phyloP scores from a whole-genome alignment of 495 filamentous ascomycete genomes.

The Aspergillus heteromorphus region DNA sequence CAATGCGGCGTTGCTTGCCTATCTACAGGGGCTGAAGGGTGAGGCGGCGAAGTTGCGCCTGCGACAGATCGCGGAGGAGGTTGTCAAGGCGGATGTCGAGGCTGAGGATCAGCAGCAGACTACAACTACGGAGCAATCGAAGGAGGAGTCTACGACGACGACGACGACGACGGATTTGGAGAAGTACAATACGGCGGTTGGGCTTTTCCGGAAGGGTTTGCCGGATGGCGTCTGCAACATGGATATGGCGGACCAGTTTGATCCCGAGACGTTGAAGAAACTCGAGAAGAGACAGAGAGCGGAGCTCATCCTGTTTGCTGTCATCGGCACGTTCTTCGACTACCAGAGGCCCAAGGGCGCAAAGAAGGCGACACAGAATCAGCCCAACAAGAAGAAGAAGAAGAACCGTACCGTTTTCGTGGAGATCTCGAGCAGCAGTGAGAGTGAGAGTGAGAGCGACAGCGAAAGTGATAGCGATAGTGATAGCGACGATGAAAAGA shows the following conservation, averaged over 20 bases:
- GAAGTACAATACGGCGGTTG: conserved; percentile 53
- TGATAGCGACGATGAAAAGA: conserved; percentile 12
- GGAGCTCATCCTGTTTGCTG: conserved; percentile 41
- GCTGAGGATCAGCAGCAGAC: conserved; percentile 22
- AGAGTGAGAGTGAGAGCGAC: conserved; percentile 30
- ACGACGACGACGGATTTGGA: conserved; percentile 8
- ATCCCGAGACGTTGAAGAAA: conserved; percentile 34
- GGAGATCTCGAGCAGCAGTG: conserved; percentile 45
- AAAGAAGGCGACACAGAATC: conserved; percentile 20
- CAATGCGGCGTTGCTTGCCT: conserved; percentile 58
- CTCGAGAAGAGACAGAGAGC: conserved; percentile 41
- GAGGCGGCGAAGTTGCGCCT: conserved; percentile 54
- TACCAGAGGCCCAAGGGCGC: conserved; percentile 24
- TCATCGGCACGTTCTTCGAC: conserved; percentile 31
- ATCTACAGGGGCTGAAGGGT: conserved; percentile 68
- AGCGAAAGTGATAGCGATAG: conserved; percentile 27
- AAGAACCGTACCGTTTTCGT: conserved; percentile 47
- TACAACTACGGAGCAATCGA: conserved; percentile 43
- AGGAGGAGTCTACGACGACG: conserved; percentile 3
- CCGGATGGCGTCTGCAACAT: conserved; percentile 29
- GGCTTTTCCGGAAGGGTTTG: conserved; percentile 32
- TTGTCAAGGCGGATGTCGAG: conserved; percentile 42
- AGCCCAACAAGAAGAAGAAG: conserved; percentile 49
- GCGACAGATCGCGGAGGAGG: conserved; percentile 54
- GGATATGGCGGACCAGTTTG: conserved; percentile 30